Evolutionary conservation across 23 red algal genomes (phyloP).

Genomic region (Agarophyton chilense): DNA sequence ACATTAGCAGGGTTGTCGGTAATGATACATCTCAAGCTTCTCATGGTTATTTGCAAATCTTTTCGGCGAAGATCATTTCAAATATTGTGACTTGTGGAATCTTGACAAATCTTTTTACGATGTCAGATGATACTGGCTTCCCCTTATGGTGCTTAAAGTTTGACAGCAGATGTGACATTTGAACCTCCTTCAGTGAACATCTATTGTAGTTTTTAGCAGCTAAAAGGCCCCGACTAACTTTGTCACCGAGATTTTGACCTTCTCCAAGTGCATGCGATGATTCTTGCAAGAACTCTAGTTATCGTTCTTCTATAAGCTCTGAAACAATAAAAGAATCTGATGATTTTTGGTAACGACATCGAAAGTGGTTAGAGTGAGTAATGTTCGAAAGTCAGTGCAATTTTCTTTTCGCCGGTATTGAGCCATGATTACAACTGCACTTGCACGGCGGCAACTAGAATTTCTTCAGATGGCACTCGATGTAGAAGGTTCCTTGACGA

Average conservation of each 20-base stretch:
- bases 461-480: slow-evolving; percentile 42
- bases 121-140: not conserved
- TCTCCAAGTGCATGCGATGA: slow-evolving; percentile 36
- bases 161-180: not conserved
- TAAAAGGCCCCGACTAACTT: too few species aligned
- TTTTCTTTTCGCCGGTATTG: slow-evolving; percentile 24
- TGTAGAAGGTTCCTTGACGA: slow-evolving; percentile 31
- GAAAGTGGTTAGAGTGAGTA: slow-evolving; percentile 60
- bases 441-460: slow-evolving; percentile 6
- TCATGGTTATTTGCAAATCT: not conserved
- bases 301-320: slow-evolving; percentile 61
- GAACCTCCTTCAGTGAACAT: not conserved
- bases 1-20: not conserved
- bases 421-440: slow-evolving; percentile 52
- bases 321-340: slow-evolving; percentile 56
- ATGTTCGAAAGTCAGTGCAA: slow-evolving; percentile 46
- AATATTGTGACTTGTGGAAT: not conserved
- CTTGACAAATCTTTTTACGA: not conserved
- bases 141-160: not conserved
- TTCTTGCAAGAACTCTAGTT: slow-evolving; percentile 57
- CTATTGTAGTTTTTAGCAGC: not conserved
- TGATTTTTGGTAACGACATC: slow-evolving; percentile 47
- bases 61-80: not conserved
- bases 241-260: slow-evolving; percentile 41
- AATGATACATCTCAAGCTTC: not conserved